These are phyloP conservation scores for Trichoderma harzianum DNA, from an alignment of 2,329 filamentous ascomycete genomes.

Conservation along the genomic window DNA sequence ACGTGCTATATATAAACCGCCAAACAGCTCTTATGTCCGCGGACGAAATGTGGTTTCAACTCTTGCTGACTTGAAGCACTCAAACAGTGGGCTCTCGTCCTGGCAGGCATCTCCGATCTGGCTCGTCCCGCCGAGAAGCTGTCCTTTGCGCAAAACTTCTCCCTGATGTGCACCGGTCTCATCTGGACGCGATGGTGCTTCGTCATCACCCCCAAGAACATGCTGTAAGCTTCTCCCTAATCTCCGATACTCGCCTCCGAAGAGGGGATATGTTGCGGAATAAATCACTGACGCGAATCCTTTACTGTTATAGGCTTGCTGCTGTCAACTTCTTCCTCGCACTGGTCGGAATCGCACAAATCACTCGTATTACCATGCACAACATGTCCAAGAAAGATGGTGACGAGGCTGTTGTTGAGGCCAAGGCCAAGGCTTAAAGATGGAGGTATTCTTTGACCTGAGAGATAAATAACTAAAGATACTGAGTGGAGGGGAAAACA, in stretches of 20 bases:
- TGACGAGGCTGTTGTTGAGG: conserved; percentile 41
- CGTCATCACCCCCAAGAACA: conserved; percentile 90
- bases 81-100: conserved; percentile 78
- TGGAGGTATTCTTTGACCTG: background rate
- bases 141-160: conserved; percentile 86
- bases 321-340: conserved; percentile 98
- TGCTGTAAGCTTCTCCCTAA: conserved; percentile 59
- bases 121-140: conserved; percentile 87
- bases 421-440: conserved; percentile 31
- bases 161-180: conserved; percentile 82
- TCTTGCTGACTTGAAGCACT: background rate
- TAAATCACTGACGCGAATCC: background rate
- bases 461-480: background rate
- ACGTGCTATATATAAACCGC: background rate
- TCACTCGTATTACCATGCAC: conserved; percentile 69
- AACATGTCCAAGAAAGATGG: conserved; percentile 56
- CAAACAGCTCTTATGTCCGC: background rate
- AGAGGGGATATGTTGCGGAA: background rate
- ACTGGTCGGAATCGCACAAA: conserved; percentile 78
- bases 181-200: conserved; percentile 99
- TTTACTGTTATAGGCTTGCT: conserved; percentile 71
- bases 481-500: background rate
- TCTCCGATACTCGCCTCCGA: background rate
- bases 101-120: conserved; percentile 90
- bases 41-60: background rate